Evolutionary conservation across 306 rosid genomes (phyloP).

Genomic region (Adenanthera pavonina): DNA sequence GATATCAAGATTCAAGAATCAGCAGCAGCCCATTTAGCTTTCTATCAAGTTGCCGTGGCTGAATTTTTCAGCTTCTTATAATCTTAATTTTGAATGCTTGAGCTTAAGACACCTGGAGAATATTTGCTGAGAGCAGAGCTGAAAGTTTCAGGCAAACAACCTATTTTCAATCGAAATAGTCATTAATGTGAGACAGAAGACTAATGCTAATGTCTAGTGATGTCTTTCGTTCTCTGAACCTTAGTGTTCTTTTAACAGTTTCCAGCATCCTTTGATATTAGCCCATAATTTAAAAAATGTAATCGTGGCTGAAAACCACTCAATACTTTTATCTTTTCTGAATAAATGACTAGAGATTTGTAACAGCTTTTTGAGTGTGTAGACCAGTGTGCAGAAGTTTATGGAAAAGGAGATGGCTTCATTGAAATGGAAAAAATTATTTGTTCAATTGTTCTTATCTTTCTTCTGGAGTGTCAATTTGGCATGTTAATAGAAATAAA

Average conservation of each 20-base stretch:
- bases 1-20: background rate
- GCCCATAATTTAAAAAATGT: background rate
- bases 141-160: background rate
- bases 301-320: background rate
- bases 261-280: background rate
- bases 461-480: background rate
- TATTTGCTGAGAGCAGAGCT: background rate
- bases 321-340: background rate
- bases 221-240: background rate
- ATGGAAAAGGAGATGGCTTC: too few species aligned
- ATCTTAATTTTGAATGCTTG: conserved; percentile 6
- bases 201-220: background rate
- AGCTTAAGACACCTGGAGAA: background rate
- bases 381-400: too few species aligned
- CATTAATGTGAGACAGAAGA: background rate
- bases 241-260: conserved; percentile 1
- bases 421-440: background rate
- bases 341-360: background rate
- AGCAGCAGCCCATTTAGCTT: background rate
- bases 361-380: too few species aligned
- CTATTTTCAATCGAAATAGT: background rate
- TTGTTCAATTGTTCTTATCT: background rate
- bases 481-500: background rate
- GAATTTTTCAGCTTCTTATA: background rate
- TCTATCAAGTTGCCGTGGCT: background rate